These are phyloP conservation scores for Megacollybia marginata DNA, from an alignment of 768 basidiomycete species.

Conservation along the genomic window DNA sequence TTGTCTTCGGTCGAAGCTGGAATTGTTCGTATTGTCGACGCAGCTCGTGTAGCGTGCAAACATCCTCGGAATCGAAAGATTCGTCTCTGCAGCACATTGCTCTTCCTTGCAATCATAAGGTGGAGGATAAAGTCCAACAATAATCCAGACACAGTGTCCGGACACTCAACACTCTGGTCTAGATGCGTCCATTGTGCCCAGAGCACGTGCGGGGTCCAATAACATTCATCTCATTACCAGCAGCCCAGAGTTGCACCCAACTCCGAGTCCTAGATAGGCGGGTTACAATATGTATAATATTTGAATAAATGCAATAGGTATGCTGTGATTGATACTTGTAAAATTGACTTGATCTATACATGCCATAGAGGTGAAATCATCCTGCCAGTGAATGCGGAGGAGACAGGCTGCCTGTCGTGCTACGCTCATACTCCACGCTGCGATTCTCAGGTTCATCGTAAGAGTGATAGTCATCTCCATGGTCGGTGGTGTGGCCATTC, in stretches of 20 bases:
- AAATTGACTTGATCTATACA: neutral
- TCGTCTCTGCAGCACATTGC: constrained; percentile 31
- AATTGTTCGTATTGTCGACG: constrained; percentile 37
- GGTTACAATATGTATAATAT: neutral
- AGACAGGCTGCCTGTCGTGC: constrained; percentile 35
- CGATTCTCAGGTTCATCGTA: neutral
- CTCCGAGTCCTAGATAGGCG: no score
- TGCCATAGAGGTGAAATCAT: constrained; percentile 13
- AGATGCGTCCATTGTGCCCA: no score
- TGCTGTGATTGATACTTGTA: neutral
- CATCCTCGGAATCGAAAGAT: constrained; percentile 36
- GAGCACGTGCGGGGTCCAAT: no score
- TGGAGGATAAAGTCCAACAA: neutral
- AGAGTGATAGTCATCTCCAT: constrained; percentile 4
- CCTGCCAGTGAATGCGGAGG: constrained; percentile 28
- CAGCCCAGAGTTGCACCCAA: no score
- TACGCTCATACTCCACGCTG: constrained; percentile 19
- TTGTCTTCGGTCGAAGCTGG: constrained; percentile 62
- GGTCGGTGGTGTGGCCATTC: constrained; percentile 15
- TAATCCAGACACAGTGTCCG: no score
- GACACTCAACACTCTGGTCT: no score
- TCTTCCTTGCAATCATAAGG: constrained; percentile 36
- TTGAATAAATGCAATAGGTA: neutral
- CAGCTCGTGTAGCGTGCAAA: constrained; percentile 23
- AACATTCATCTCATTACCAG: no score